phyloP scores from a whole-genome alignment of 2,329 filamentous ascomycete species.

The Colletotrichum acutatum region DNA sequence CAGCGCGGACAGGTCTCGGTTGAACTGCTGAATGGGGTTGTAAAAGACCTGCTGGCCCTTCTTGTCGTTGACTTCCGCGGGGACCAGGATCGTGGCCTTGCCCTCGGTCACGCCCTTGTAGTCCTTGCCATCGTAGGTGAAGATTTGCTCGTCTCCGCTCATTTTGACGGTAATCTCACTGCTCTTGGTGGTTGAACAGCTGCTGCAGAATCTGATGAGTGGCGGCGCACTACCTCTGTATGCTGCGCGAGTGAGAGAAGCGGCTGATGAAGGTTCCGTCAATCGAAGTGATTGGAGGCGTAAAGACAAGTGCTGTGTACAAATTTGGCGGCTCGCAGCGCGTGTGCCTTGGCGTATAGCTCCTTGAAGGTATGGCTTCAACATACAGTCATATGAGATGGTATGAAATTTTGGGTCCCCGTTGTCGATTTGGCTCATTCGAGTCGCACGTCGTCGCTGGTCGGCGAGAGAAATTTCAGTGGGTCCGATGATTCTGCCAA shows the following conservation, averaged over 20 bases:
- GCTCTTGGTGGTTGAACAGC: not conserved
- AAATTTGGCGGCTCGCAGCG: conserved; percentile 11
- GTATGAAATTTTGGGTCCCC: conserved; percentile 1
- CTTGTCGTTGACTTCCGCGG: conserved; percentile 52
- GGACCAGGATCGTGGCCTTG: conserved; percentile 67
- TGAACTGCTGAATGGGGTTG: conserved; percentile 99
- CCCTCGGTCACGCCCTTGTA: conserved; percentile 66
- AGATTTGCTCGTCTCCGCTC: conserved; percentile 45
- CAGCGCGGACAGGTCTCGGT: conserved; percentile 92
- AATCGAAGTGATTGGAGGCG: not conserved
- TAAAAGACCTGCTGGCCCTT: conserved; percentile 86
- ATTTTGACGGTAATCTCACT: conserved; percentile 36
- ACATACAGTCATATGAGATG: conserved; percentile 22
- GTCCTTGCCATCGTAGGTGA: conserved; percentile 57
- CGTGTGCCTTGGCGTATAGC: conserved; percentile 24
- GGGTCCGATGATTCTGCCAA: conserved; percentile 34
- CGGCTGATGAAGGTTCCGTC: not conserved
- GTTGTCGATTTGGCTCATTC: conserved; percentile 8
- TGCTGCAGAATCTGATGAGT: conserved; percentile 18
- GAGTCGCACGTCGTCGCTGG: not conserved
- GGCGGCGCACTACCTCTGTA: not conserved
- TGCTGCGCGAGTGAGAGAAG: not conserved
- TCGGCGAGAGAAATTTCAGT: conserved; percentile 36
- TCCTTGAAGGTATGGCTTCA: conserved; percentile 4
- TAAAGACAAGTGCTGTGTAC: not conserved